These are phyloP conservation scores for Ramalina intermedia DNA, from an alignment of 495 filamentous ascomycete species.

Conservation along the genomic window DNA sequence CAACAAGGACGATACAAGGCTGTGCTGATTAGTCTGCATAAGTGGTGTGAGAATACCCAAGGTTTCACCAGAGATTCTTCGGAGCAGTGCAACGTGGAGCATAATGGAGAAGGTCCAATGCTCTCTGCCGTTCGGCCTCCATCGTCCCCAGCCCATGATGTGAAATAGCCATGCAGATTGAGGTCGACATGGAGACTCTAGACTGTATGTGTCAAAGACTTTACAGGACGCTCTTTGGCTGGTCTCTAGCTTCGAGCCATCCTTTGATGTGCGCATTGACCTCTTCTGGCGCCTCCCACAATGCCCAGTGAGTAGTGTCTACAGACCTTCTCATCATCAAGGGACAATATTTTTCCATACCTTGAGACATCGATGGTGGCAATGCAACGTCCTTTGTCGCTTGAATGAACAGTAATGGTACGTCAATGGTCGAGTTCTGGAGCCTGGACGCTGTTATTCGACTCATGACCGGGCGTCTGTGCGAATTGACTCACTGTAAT, in stretches of 20 bases:
- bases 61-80: too few relatives aligned
- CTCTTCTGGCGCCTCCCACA: conserved; percentile 49
- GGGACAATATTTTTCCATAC: conserved; percentile 52
- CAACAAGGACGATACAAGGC: too few relatives aligned
- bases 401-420: conserved; percentile 61
- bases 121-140: too few relatives aligned
- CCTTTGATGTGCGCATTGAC: conserved; percentile 31
- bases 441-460: conserved; percentile 14
- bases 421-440: conserved; percentile 33
- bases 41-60: too few relatives aligned
- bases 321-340: conserved; percentile 44
- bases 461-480: neutral
- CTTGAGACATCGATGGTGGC: conserved; percentile 46
- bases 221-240: neutral
- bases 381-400: conserved; percentile 56
- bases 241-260: conserved; percentile 32
- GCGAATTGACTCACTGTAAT: conserved; percentile 25
- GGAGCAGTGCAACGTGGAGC: too few relatives aligned
- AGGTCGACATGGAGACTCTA: too few relatives aligned
- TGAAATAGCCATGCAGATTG: too few relatives aligned
- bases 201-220: neutral
- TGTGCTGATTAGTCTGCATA: too few relatives aligned
- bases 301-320: conserved; percentile 53
- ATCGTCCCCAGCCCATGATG: too few relatives aligned
- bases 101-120: too few relatives aligned